Base-by-base conservation (phyloP, 345 rosid genomes). In the Salix brachista region DNA sequence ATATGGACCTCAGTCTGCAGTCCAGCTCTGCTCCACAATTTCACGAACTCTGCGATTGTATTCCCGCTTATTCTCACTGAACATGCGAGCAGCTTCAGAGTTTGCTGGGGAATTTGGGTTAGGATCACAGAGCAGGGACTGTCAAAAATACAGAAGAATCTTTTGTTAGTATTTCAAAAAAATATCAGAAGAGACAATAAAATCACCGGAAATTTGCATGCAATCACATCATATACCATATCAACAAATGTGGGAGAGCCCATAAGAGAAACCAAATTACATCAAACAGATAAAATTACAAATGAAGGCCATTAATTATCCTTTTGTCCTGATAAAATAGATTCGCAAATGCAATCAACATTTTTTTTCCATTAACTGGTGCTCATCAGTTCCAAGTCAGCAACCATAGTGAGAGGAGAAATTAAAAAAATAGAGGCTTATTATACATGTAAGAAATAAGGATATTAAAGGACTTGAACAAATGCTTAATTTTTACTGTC, bases 81-180 rank as follows among this genome's bases (percentile, higher is more conserved):
- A 95, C 99, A 95, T 91, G 69, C 99, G 81, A 23, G 97, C 99
- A 74, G 99, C 99, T 88, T 95, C 99, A 25, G 99, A 95, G 80
- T 95, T 95, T 42, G 99, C 97, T 34, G 99, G 99, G 23, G 99
- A 95, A 79, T 91, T 93, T 8, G 99, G 97, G 82, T 93, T 95
- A 46, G 99, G 99, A 48, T 95, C 99, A 72, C 97, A 93, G 21
- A 95, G 97, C 84, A 95, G 79, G 3, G 99, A 95, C 99, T 94
- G 26, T 75, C 81, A 71, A 13, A 21, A n/a, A 41, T 2, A 67
- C 41, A 21, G 46, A 67, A 67, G 18, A 10, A 41, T 37, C 30
- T 37, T 25, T 67, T 67, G 19, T 67, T 67, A 37, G 71, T 39
- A 39, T 19, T 11, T 19, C 16, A 12, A 67, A 11, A 12, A 37